Percentiles rank a stretch among this genome's conserved stretches.
phyloP scores from a whole-genome alignment of 2,329 filamentous ascomycete genomes.

The Didymella segeticola region DNA sequence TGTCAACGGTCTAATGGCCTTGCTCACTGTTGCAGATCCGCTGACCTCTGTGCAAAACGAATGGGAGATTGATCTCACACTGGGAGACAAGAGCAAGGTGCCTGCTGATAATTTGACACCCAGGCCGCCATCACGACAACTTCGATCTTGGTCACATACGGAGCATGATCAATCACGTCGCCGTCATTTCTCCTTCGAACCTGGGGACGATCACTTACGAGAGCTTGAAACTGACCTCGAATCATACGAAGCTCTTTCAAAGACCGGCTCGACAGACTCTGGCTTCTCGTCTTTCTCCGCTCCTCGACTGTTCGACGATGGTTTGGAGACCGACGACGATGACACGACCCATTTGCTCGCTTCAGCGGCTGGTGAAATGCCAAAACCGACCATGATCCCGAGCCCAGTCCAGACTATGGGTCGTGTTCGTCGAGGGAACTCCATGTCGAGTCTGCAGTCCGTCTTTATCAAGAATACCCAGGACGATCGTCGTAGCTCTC shows the following conservation, averaged over 20 bases:
- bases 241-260: conserved; percentile 9
- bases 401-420: conserved; percentile 49
- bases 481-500: conserved; percentile 38
- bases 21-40: conserved; percentile 28
- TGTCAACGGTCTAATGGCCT: conserved; percentile 41
- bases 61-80: neutral
- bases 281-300: conserved; percentile 1
- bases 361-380: conserved; percentile 11
- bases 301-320: neutral
- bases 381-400: conserved; percentile 51
- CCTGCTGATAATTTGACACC: conserved; percentile 1
- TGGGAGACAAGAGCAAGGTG: neutral
- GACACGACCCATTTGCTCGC: neutral
- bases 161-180: conserved; percentile 26
- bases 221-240: conserved; percentile 24
- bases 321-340: neutral
- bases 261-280: conserved; percentile 14
- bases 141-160: conserved; percentile 30
- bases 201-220: conserved; percentile 49
- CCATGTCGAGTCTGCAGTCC: conserved; percentile 48
- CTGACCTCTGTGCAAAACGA: neutral
- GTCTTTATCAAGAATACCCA: conserved; percentile 23
- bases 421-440: conserved; percentile 48
- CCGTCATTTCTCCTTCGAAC: conserved; percentile 54
- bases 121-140: conserved; percentile 10